phyloP scores from a whole-genome alignment of 176 grass and related monocot species.

The Phoenix roebelenii region DNA sequence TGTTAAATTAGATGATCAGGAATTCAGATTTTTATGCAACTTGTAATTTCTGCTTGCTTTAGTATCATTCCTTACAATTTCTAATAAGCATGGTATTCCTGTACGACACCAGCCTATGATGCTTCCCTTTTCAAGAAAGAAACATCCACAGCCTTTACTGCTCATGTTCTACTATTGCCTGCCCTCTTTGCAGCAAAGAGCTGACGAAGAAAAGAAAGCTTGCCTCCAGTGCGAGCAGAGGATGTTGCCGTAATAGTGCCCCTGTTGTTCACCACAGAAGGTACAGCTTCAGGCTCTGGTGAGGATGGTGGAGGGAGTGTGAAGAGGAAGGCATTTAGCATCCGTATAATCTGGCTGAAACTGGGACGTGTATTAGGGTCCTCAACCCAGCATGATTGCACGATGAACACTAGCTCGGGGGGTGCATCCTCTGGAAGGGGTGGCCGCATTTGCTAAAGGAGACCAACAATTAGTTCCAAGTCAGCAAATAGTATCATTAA shows the following conservation, averaged over 20 bases:
- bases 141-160: neutral
- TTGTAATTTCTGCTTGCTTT: neutral
- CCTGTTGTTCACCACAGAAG: slow-evolving; percentile 33
- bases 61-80: slow-evolving; percentile 5
- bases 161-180: slow-evolving; percentile 55
- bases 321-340: slow-evolving; percentile 77
- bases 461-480: slow-evolving; percentile 2
- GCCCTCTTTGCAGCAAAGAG: slow-evolving; percentile 85
- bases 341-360: slow-evolving; percentile 90
- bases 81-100: slow-evolving; percentile 1
- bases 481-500: neutral
- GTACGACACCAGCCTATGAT: slow-evolving; percentile 11
- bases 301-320: slow-evolving; percentile 30
- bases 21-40: slow-evolving; percentile 1
- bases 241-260: slow-evolving; percentile 53
- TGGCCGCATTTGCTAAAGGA: slow-evolving; percentile 77
- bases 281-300: slow-evolving; percentile 27
- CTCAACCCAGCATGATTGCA: slow-evolving; percentile 93
- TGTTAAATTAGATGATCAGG: slow-evolving; percentile 1
- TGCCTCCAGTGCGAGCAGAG: slow-evolving; percentile 57
- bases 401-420: slow-evolving; percentile 67
- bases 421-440: slow-evolving; percentile 58
- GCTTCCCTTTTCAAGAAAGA: neutral
- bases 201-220: slow-evolving; percentile 86
- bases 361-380: slow-evolving; percentile 74